A percentile compares a stretch with the other conserved stretches of the same genome.
Evolutionary conservation across 2,329 filamentous ascomycete species (phyloP).

Genomic region (Calonectria pauciramosa): DNA sequence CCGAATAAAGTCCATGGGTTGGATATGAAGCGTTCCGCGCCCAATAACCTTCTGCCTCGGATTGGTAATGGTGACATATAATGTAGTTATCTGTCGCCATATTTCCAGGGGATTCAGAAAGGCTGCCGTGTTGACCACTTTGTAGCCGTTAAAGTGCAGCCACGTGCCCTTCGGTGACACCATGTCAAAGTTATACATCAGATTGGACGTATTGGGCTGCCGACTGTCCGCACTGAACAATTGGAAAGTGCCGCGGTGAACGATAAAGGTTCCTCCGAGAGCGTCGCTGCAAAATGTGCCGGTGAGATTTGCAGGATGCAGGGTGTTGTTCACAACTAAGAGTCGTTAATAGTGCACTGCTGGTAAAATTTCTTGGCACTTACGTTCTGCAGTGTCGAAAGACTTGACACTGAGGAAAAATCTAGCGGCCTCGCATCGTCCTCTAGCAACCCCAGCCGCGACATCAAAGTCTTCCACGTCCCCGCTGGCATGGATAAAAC

Average conservation of each 20-base stretch:
- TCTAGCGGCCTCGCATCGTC: constrained; percentile 66
- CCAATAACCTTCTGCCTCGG: constrained; percentile 54
- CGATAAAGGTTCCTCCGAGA: constrained; percentile 65
- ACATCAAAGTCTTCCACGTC: constrained; percentile 28
- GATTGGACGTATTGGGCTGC: constrained; percentile 69
- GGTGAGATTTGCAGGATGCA: constrained; percentile 60
- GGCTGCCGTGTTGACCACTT: constrained; percentile 72
- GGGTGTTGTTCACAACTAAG: constrained; percentile 43
- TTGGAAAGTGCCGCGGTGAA: constrained; percentile 70
- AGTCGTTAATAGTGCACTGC: neutral
- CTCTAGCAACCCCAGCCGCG: constrained; percentile 38
- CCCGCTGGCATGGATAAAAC: constrained; percentile 63
- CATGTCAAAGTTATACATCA: constrained; percentile 75
- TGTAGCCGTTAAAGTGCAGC: constrained; percentile 73
- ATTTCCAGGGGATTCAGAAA: constrained; percentile 69
- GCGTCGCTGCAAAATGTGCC: constrained; percentile 62
- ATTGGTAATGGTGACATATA: constrained; percentile 72
- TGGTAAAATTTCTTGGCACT: neutral
- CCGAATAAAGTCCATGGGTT: constrained; percentile 65
- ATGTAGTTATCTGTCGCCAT: constrained; percentile 73
- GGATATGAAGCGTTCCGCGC: constrained; percentile 71
- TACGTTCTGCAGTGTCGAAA: constrained; percentile 55
- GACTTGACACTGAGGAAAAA: constrained; percentile 73
- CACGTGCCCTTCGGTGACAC: constrained; percentile 64
- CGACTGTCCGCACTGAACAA: constrained; percentile 69